These are phyloP conservation scores for Mycena rebaudengoi DNA, from an alignment of 768 basidiomycete species.

Conservation along the genomic window DNA sequence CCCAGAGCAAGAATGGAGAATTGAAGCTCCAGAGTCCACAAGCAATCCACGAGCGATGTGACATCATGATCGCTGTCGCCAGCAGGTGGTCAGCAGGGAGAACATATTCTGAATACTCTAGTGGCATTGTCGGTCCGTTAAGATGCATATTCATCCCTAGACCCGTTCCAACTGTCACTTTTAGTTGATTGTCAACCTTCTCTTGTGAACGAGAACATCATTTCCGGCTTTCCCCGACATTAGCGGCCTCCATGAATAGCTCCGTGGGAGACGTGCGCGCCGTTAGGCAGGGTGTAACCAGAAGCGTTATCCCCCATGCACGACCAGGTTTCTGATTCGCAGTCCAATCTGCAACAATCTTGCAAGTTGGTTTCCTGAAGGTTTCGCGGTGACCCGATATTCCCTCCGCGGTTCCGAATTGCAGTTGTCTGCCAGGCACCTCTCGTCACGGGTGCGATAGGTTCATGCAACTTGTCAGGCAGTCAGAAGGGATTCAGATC, in stretches of 20 bases:
- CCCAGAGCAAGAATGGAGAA: too few species aligned
- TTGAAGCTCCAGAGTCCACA: too few species aligned
- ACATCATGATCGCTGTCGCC: too few species aligned
- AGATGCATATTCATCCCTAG: slow-evolving; percentile 1
- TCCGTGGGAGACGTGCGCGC: neutral
- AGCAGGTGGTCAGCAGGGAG: too few species aligned
- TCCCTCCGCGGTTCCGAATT: neutral
- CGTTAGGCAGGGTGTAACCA: slow-evolving; percentile 2
- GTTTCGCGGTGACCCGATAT: neutral
- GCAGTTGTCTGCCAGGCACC: neutral
- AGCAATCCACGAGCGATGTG: too few species aligned
- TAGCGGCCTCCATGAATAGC: slow-evolving; percentile 5
- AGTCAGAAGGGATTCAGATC: neutral
- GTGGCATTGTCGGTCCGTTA: too few species aligned
- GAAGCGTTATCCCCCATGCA: slow-evolving; percentile 1
- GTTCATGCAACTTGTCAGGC: slow-evolving; percentile 5
- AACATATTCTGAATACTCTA: too few species aligned
- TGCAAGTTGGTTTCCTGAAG: neutral
- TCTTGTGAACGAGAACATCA: slow-evolving; percentile 3
- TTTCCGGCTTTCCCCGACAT: slow-evolving; percentile 3
- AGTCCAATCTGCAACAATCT: slow-evolving; percentile 4
- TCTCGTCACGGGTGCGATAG: slow-evolving; percentile 8
- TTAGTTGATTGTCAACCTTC: slow-evolving; percentile 4
- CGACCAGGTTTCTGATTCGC: neutral
- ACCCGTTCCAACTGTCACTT: slow-evolving; percentile 3